Conservation (phyloP, 805 yeast genomes). For the Wickerhamomyces strasburgensis region DNA sequence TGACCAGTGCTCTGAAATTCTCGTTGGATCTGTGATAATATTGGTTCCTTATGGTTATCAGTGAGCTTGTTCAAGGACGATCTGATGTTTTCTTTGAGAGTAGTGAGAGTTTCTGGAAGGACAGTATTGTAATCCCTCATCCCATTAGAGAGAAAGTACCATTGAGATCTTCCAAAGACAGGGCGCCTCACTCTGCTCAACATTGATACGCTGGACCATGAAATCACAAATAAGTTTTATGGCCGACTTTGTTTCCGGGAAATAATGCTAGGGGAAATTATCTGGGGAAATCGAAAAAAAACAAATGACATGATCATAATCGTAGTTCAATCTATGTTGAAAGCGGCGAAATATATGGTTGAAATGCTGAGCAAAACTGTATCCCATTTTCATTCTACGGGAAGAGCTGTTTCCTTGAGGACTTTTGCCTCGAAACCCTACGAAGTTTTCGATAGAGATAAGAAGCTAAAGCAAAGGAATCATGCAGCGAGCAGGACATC, state of each 20-base stretch:
- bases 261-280: too few species aligned
- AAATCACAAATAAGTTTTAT: too few species aligned
- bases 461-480: conserved; percentile 58
- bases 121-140: neutral
- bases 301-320: too few species aligned
- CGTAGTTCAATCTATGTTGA: too few species aligned
- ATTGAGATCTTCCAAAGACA: neutral
- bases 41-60: neutral
- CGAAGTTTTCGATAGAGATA: conserved; percentile 57
- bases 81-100: neutral
- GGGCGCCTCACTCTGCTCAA: too few species aligned
- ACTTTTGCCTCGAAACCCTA: conserved; percentile 15
- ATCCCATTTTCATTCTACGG: neutral
- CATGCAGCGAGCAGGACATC: conserved; percentile 40
- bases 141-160: neutral
- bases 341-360: neutral
- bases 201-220: too few species aligned
- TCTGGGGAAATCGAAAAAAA: too few species aligned
- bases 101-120: neutral
- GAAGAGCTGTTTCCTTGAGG: neutral
- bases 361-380: neutral
- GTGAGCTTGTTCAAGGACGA: neutral
- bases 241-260: too few species aligned
- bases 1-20: neutral
- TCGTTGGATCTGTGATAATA: neutral